Evolutionary conservation across 306 rosid species (phyloP).

Genomic region (Biancaea sappan): DNA sequence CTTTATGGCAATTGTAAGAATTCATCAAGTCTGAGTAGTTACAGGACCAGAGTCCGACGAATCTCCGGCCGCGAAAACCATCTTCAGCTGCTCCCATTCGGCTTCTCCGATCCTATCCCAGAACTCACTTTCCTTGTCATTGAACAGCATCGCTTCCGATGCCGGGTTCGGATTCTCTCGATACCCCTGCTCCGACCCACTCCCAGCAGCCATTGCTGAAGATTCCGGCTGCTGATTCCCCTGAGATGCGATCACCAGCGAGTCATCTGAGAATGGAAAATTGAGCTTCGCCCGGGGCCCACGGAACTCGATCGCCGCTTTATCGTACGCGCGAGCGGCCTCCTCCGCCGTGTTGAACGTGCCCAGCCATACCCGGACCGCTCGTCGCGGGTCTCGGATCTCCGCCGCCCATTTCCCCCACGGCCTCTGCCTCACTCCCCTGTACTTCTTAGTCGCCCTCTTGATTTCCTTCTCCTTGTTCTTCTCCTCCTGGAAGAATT

Average conservation of each 20-base stretch:
- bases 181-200: neutral
- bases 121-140: conserved; percentile 38
- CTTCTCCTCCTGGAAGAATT: conserved; percentile 52
- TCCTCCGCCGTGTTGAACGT: conserved; percentile 80
- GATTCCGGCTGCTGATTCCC: neutral
- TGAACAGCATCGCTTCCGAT: neutral
- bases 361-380: conserved; percentile 85
- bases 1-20: neutral
- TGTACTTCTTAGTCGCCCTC: conserved; percentile 69
- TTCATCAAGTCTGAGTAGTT: conserved; percentile 34
- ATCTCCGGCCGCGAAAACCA: conserved; percentile 47
- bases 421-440: conserved; percentile 94
- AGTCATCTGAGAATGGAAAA: conserved; percentile 63
- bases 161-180: conserved; percentile 20
- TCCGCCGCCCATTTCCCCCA: conserved; percentile 99
- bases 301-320: conserved; percentile 80
- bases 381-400: conserved; percentile 79
- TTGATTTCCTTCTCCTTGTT: conserved; percentile 41
- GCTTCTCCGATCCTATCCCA: conserved; percentile 53
- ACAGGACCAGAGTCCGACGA: conserved; percentile 57
- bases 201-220: neutral
- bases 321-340: conserved; percentile 86
- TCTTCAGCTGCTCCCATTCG: conserved; percentile 50
- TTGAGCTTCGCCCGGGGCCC: conserved; percentile 94
- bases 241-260: conserved; percentile 33